phyloP scores from a whole-genome alignment of 164 flowering plant species.

The Tetracentron sinense region DNA sequence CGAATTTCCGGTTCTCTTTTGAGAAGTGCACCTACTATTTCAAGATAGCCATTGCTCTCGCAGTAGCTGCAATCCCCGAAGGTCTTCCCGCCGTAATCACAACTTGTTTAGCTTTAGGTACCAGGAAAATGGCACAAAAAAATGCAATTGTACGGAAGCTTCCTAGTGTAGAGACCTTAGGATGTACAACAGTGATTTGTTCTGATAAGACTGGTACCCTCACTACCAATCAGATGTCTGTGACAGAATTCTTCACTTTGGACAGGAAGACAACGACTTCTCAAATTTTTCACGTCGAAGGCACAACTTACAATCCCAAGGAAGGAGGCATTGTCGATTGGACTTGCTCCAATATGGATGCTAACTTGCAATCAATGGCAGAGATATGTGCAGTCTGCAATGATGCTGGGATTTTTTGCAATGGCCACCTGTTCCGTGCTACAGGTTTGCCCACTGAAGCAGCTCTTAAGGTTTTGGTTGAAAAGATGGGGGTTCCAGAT shows the following conservation, averaged over 20 bases:
- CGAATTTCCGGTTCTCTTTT: constrained; percentile 68
- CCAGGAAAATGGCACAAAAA: constrained; percentile 89
- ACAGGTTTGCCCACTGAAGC: constrained; percentile 96
- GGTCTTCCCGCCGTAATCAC: constrained; percentile 96
- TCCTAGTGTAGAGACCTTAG: constrained; percentile 89
- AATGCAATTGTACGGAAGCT: constrained; percentile 89
- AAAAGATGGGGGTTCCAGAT: constrained; percentile 96
- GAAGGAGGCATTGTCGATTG: constrained; percentile 87
- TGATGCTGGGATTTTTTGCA: constrained; percentile 73
- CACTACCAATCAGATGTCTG: constrained; percentile 95
- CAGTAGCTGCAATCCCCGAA: constrained; percentile 96
- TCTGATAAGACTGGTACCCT: constrained; percentile 92
- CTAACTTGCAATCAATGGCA: constrained; percentile 76
- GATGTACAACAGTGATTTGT: constrained; percentile 91
- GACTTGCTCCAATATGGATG: constrained; percentile 79
- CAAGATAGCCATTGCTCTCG: constrained; percentile 86
- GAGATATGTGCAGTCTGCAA: constrained; percentile 88
- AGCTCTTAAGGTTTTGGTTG: constrained; percentile 92
- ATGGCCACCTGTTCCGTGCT: constrained; percentile 63
- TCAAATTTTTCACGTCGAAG: constrained; percentile 63
- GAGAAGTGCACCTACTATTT: constrained; percentile 90
- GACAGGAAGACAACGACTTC: constrained; percentile 61
- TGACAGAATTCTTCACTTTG: constrained; percentile 65
- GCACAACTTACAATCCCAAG: constrained; percentile 86
- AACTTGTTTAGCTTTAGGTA: constrained; percentile 87